These are phyloP conservation scores for Kodamaea laetipori DNA, from an alignment of 805 yeast species.

Conservation along the genomic window DNA sequence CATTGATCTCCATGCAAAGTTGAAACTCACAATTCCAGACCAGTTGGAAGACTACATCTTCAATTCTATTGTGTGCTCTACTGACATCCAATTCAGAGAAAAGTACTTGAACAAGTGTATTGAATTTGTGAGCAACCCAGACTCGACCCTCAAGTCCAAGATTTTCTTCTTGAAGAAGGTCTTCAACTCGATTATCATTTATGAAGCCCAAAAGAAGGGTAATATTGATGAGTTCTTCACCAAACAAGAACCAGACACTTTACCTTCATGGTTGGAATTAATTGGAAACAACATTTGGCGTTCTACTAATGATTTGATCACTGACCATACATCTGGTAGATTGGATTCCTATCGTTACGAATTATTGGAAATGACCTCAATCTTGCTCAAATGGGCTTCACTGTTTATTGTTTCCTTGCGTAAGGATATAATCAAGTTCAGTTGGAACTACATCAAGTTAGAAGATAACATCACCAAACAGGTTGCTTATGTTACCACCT, in stretches of 20 bases:
- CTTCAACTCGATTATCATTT: slow-evolving; percentile 64
- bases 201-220: slow-evolving; percentile 56
- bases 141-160: slow-evolving; percentile 52
- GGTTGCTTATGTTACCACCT: slow-evolving; percentile 86
- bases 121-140: slow-evolving; percentile 44
- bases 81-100: slow-evolving; percentile 49
- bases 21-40: slow-evolving; percentile 48
- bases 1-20: slow-evolving; percentile 42
- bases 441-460: slow-evolving; percentile 89
- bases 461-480: slow-evolving; percentile 90
- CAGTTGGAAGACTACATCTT: slow-evolving; percentile 60
- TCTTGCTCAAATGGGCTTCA: slow-evolving; percentile 71
- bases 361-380: slow-evolving; percentile 76
- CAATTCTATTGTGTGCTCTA: slow-evolving; percentile 52
- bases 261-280: slow-evolving; percentile 63
- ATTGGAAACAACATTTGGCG: slow-evolving; percentile 76
- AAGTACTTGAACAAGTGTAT: slow-evolving; percentile 54
- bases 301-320: slow-evolving; percentile 53
- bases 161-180: slow-evolving; percentile 58
- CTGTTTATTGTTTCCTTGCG: slow-evolving; percentile 56
- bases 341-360: slow-evolving; percentile 77
- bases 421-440: slow-evolving; percentile 87
- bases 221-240: slow-evolving; percentile 50
- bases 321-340: slow-evolving; percentile 61
- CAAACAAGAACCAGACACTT: slow-evolving; percentile 14